A percentile compares a stretch with the other conserved stretches of the same genome.
Conservation (phyloP, 2,329 filamentous ascomycete species). For the Camillea tinctor region DNA sequence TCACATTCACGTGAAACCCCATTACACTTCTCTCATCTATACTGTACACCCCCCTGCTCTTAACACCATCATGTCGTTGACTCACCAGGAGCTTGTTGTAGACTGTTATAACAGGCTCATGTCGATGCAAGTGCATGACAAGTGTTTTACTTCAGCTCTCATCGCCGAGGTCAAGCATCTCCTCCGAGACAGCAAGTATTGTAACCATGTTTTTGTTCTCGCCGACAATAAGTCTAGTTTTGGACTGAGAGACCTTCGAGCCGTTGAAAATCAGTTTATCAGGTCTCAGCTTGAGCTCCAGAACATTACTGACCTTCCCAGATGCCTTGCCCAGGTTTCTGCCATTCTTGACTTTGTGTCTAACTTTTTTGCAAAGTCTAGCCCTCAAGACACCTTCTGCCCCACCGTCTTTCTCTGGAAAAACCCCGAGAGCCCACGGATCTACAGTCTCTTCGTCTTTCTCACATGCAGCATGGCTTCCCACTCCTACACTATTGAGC, state of each 20-base stretch:
- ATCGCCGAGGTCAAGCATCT: conserved; percentile 29
- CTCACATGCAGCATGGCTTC: conserved; percentile 41
- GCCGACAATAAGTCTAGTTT: not conserved
- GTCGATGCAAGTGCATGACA: conserved; percentile 23
- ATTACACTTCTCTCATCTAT: no score
- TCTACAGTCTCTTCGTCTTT: conserved; percentile 42
- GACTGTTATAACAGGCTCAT: conserved; percentile 22
- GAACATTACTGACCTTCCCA: conserved; percentile 35
- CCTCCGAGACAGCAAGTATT: conserved; percentile 15
- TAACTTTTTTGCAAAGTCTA: conserved; percentile 14
- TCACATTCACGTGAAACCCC: no score
- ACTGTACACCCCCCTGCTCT: not conserved
- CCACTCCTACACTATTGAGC: conserved; percentile 42
- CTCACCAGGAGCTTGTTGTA: conserved; percentile 12
- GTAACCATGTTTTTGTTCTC: conserved; percentile 13
- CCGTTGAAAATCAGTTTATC: conserved; percentile 35
- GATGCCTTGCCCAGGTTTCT: conserved; percentile 26
- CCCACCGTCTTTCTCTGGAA: conserved; percentile 42
- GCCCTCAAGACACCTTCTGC: conserved; percentile 20
- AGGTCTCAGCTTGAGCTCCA: conserved; percentile 41
- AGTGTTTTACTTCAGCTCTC: conserved; percentile 21
- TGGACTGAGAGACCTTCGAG: conserved; percentile 7
- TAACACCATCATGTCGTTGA: conserved; percentile 13
- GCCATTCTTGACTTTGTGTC: conserved; percentile 33
- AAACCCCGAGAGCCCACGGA: conserved; percentile 33